phyloP scores from a whole-genome alignment of 192 early-diverging fungal species.

The Lunasporangiospora selenospora region DNA sequence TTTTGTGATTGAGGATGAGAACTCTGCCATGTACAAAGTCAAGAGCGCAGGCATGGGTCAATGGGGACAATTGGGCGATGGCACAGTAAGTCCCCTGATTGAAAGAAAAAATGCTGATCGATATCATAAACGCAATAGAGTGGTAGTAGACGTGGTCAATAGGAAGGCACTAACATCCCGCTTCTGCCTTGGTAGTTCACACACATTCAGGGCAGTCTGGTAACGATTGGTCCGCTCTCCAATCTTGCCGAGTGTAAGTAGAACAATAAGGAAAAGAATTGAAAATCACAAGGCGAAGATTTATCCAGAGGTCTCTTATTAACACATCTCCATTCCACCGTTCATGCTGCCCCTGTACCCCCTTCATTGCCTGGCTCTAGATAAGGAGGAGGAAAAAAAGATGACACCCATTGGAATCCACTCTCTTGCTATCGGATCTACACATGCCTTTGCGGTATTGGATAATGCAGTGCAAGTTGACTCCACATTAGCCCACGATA shows the following conservation, averaged over 20 bases:
- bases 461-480: constrained; percentile 44
- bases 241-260: constrained; percentile 38
- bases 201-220: constrained; percentile 39
- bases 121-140: too few relatives aligned
- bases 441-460: constrained; percentile 52
- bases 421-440: constrained; percentile 39
- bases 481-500: background rate
- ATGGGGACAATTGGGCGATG: constrained; percentile 54
- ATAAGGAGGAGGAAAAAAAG: constrained; percentile 42
- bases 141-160: too few relatives aligned
- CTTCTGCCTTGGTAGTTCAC: too few relatives aligned
- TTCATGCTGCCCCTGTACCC: too few relatives aligned
- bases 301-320: too few relatives aligned
- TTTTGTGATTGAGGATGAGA: constrained; percentile 45
- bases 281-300: too few relatives aligned
- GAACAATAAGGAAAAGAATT: too few relatives aligned
- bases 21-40: constrained; percentile 13
- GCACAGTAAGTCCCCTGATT: constrained; percentile 37
- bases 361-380: constrained; percentile 4
- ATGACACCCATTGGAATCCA: constrained; percentile 47
- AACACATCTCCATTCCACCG: too few relatives aligned
- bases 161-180: too few relatives aligned
- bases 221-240: constrained; percentile 24
- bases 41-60: constrained; percentile 55
- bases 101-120: too few relatives aligned